A percentile compares a stretch with the other conserved stretches of the same genome.
phyloP scores from a whole-genome alignment of 148 eudicot genomes.

The Persicaria tinctoria region DNA sequence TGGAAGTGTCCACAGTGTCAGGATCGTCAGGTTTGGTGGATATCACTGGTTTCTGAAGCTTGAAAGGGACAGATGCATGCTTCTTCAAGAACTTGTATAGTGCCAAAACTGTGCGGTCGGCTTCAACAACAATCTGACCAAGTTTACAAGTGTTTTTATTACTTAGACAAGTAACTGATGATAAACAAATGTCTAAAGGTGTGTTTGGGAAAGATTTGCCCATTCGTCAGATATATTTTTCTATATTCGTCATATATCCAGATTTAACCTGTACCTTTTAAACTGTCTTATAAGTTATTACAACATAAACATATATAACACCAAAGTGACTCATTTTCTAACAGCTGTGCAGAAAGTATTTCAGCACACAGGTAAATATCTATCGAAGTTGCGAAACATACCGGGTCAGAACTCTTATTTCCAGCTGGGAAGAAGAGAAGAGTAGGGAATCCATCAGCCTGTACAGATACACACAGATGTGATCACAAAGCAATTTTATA shows the following conservation, averaged over 20 bases:
- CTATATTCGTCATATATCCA: neutral
- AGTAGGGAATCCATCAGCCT: conserved; percentile 95
- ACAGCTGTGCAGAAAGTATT: neutral
- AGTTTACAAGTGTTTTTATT: neutral
- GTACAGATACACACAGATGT: conserved; percentile 15
- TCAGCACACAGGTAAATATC: neutral
- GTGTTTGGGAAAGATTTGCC: neutral
- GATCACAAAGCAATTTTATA: neutral
- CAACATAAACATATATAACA: neutral
- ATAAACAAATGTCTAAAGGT: neutral
- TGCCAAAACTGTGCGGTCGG: conserved; percentile 65
- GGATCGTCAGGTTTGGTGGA: conserved; percentile 29
- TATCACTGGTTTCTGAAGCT: conserved; percentile 53
- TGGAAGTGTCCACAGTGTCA: conserved; percentile 23
- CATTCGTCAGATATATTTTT: neutral
- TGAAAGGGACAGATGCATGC: conserved; percentile 63
- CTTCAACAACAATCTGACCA: conserved; percentile 56
- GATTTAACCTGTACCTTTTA: neutral
- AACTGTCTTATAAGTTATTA: neutral
- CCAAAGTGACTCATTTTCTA: neutral
- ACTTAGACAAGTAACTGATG: neutral
- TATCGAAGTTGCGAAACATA: conserved; percentile 22
- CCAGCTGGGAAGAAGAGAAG: conserved; percentile 89
- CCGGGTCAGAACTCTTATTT: conserved; percentile 73
- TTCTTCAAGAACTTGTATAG: conserved; percentile 75